These are phyloP conservation scores for Phytophthora sp. DNA, from an alignment of 352 stramenopile genomes.

Conservation along the genomic window DNA sequence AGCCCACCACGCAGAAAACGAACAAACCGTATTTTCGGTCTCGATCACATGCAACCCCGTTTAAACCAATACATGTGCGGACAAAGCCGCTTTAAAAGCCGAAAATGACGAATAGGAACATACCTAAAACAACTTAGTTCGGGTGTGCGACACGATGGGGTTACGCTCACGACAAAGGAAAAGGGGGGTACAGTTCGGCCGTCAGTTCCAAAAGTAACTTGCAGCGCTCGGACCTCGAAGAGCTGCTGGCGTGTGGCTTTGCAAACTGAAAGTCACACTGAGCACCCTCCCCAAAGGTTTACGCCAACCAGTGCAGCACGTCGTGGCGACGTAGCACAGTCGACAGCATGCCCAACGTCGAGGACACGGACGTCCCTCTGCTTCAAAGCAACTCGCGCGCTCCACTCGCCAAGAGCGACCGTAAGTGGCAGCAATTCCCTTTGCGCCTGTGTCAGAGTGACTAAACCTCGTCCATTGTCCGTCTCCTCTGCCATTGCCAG, in stretches of 20 bases:
- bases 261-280: slow-evolving; percentile 10
- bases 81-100: background rate
- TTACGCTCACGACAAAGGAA: no score
- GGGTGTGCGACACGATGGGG: slow-evolving; percentile 32
- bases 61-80: background rate
- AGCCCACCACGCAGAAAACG: slow-evolving; percentile 16
- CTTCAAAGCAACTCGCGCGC: slow-evolving; percentile 31
- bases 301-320: slow-evolving; percentile 25
- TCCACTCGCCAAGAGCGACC: slow-evolving; percentile 32
- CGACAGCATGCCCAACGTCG: slow-evolving; percentile 28
- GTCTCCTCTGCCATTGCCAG: slow-evolving; percentile 8
- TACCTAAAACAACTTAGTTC: slow-evolving; percentile 8
- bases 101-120: no score
- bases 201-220: slow-evolving; percentile 39
- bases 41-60: background rate
- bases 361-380: slow-evolving; percentile 33
- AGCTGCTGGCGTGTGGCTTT: slow-evolving; percentile 14
- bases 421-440: slow-evolving; percentile 17
- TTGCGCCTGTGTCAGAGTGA: slow-evolving; percentile 3
- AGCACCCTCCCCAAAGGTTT: slow-evolving; percentile 14
- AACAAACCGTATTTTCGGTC: slow-evolving; percentile 2
- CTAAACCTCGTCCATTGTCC: slow-evolving; percentile 1
- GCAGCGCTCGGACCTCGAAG: slow-evolving; percentile 7
- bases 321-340: slow-evolving; percentile 33
- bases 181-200: slow-evolving; percentile 30